Base-by-base conservation (phyloP, 352 stramenopile genomes). In the Phytophthora kernoviae region DNA sequence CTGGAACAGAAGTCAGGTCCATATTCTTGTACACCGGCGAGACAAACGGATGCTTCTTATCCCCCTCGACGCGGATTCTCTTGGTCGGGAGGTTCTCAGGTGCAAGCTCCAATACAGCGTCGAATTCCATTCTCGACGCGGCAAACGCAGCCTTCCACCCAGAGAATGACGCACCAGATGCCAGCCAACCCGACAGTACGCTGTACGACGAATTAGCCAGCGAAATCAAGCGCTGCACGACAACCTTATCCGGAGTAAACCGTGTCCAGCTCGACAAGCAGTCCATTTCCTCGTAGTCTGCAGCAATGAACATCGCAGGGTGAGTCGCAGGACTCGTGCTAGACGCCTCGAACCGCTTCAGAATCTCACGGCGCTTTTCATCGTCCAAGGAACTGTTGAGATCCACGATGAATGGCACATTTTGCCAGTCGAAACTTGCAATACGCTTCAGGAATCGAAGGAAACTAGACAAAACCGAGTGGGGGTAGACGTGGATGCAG, bases 1-100 rank as follows among this genome's bases (percentile, higher is more conserved):
- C 70, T 1, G 79, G 79, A 30, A 90, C 73, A 0, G 68, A 52
- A 8, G 81, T 78, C 30, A 90, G 62, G 53, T 88, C 71, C 81
- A 93, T 92, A 70, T 95, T 95, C 73, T 93, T 95, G 77, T 93
- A 95, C 54, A 92, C 82, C 4, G 84, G 71, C 21, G 80, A 58
- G 5, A 83, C 74, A 49, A 90, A 93, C 44, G 82, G 68, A 17
- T 87, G 78, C 53, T 88, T 91, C 66, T 87, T 91, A 61, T 75
- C 67, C 11, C 45, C 47, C 1, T 68, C 26, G 5, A 68, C 58
- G 12, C 67, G 59, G 58, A 90, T 85, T 42, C 77, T 77, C 67
- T 89, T 90, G 15, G 77, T 79, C 9, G 81, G 86, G 41, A 91
- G 49, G 24, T 78, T 82, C 1, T 84, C 76, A 0, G 55, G 72